Conservation (phyloP, 176 grass and related monocot genomes). For the Lolium multiflorum region DNA sequence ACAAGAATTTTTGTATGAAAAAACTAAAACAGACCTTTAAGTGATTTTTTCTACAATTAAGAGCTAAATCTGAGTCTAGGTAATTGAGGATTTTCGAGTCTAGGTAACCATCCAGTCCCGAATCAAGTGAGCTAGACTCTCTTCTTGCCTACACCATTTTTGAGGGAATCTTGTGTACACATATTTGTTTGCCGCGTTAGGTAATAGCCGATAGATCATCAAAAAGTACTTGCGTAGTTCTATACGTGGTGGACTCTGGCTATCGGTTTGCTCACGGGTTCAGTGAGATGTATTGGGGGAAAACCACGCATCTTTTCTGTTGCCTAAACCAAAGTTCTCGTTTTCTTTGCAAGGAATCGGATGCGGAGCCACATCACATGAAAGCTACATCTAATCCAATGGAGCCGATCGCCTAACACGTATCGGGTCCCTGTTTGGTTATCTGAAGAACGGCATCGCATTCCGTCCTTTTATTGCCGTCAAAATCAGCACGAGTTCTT, state of each 20-base stretch:
- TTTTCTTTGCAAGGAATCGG: not conserved
- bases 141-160: too few species aligned
- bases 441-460: conserved; percentile 7
- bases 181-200: too few species aligned
- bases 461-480: conserved; percentile 5
- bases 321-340: not conserved
- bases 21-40: too few species aligned
- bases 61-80: too few species aligned
- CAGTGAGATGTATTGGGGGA: not conserved
- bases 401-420: not conserved
- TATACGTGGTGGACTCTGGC: not conserved
- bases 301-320: conserved; percentile 8
- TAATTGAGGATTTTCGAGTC: too few species aligned
- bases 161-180: too few species aligned
- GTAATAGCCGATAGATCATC: too few species aligned
- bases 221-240: not conserved
- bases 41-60: too few species aligned
- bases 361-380: conserved; percentile 12
- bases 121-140: too few species aligned
- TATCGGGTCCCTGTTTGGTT: not conserved
- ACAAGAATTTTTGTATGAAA: too few species aligned
- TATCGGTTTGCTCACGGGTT: not conserved
- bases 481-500: conserved; percentile 16
- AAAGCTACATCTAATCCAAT: conserved; percentile 10
- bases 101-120: too few species aligned